A percentile compares a stretch with the other conserved stretches of the same genome.
Evolutionary conservation across 768 basidiomycete species (phyloP).

Genomic region (Astraeus odoratus): DNA sequence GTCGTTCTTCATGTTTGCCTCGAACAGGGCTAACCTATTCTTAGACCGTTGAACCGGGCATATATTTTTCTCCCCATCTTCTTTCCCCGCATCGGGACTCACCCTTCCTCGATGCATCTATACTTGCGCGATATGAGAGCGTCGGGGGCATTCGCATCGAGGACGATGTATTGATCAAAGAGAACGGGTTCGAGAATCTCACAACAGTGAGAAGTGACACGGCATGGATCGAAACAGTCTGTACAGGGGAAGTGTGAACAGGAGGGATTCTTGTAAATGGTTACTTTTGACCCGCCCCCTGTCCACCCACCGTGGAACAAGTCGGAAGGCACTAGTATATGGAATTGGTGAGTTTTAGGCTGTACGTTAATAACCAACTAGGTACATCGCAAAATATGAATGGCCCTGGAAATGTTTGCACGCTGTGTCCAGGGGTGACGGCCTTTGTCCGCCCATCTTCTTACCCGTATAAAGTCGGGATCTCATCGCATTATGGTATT

Average conservation of each 20-base stretch:
- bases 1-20: neutral
- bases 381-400: too few species aligned
- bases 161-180: constrained; percentile 79
- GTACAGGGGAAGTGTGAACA: constrained; percentile 49
- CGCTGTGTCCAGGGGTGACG: too few species aligned
- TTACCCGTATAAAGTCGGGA: too few species aligned
- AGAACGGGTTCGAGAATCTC: constrained; percentile 71
- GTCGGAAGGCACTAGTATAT: too few species aligned
- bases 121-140: constrained; percentile 46
- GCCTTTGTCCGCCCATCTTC: too few species aligned
- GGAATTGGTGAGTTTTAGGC: too few species aligned
- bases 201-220: constrained; percentile 81
- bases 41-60: constrained; percentile 86
- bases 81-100: constrained; percentile 59
- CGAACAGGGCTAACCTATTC: neutral
- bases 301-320: too few species aligned
- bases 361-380: too few species aligned
- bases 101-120: constrained; percentile 39
- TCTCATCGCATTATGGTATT: too few species aligned
- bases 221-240: constrained; percentile 76
- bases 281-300: too few species aligned
- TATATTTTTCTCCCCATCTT: constrained; percentile 79
- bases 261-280: neutral
- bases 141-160: constrained; percentile 95
- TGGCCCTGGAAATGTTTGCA: too few species aligned